Evolutionary conservation across 2,329 filamentous ascomycete genomes (phyloP).

Genomic region (Alternaria brassicae): DNA sequence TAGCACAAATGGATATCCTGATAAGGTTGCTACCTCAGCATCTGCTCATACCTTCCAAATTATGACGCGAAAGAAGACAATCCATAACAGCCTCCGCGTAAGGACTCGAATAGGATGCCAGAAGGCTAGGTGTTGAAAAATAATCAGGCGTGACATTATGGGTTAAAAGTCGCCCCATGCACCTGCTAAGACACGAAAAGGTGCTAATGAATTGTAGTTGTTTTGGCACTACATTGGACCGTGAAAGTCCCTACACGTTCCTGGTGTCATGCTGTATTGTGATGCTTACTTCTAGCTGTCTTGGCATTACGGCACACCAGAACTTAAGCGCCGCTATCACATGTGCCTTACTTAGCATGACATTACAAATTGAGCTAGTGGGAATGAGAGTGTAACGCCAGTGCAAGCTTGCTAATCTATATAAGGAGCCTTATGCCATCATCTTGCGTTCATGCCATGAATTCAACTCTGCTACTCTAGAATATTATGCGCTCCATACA

Average conservation of each 20-base stretch:
- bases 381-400: neutral
- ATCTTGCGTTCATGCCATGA: slow-evolving; percentile 2
- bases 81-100: neutral
- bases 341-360: slow-evolving; percentile 7
- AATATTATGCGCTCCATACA: slow-evolving; percentile 11
- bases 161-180: neutral
- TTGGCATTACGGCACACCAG: neutral
- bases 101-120: slow-evolving; percentile 3
- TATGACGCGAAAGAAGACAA: neutral
- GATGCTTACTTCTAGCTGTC: slow-evolving; percentile 6
- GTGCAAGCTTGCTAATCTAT: slow-evolving; percentile 7
- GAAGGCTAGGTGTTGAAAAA: neutral
- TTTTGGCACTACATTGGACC: slow-evolving; percentile 2
- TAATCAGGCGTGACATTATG: neutral
- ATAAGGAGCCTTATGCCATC: neutral
- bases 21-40: slow-evolving; percentile 3
- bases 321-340: neutral
- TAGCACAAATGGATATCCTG: slow-evolving; percentile 5
- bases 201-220: slow-evolving; percentile 7
- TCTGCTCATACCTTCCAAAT: neutral
- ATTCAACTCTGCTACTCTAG: slow-evolving; percentile 1
- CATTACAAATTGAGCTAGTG: slow-evolving; percentile 3
- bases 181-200: too few relatives aligned
- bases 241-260: too few relatives aligned
- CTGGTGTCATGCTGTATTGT: slow-evolving; percentile 2